Percentiles rank a stretch among this genome's conserved stretches.
phyloP scores from a whole-genome alignment of 2,329 filamentous ascomycete genomes.

The Alternaria conjuncta region DNA sequence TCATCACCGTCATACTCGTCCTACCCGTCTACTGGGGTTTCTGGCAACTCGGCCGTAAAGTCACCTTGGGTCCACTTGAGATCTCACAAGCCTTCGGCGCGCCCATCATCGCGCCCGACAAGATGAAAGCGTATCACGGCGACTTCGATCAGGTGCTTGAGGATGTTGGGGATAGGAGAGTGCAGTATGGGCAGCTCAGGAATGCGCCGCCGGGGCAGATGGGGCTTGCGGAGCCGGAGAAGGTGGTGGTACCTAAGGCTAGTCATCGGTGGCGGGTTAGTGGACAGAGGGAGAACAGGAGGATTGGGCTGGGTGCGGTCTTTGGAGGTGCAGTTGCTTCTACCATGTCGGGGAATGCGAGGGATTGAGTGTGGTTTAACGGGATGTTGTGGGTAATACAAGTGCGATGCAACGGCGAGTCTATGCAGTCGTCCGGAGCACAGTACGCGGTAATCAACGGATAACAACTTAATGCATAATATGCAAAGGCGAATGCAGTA shows the following conservation, averaged over 20 bases:
- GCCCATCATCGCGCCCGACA: conserved; percentile 25
- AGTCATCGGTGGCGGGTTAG: not conserved
- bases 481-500: not conserved
- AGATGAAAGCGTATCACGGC: conserved; percentile 23
- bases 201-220: conserved; percentile 26
- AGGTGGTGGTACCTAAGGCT: conserved; percentile 9
- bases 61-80: conserved; percentile 44
- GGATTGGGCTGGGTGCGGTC: conserved; percentile 15
- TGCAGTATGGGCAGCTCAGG: conserved; percentile 27
- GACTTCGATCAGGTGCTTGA: conserved; percentile 29
- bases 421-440: not conserved
- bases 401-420: not conserved
- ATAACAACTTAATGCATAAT: not conserved
- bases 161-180: conserved; percentile 25
- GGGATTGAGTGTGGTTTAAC: not conserved
- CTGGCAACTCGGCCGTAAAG: conserved; percentile 46
- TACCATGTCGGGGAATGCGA: conserved; percentile 11
- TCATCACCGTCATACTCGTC: conserved; percentile 41
- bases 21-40: conserved; percentile 46
- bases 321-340: conserved; percentile 21
- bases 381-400: not conserved
- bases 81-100: conserved; percentile 46
- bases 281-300: conserved; percentile 1
- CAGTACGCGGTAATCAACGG: not conserved
- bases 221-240: conserved; percentile 29